Conservation (phyloP, 1,139 yeast genomes). For the Blastobotrys buckinghamii region DNA sequence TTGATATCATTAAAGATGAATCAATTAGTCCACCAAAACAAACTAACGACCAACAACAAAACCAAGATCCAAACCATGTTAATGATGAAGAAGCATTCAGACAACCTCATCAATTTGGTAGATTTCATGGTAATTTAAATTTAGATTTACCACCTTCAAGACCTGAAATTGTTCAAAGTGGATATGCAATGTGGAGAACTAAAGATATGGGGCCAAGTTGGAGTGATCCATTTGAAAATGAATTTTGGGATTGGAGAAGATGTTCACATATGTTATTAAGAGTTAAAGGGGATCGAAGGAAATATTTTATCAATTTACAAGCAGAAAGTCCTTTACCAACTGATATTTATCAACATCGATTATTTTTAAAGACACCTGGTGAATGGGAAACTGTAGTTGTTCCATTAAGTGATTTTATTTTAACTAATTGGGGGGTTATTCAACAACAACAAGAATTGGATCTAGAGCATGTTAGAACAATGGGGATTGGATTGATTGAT, state of each 20-base stretch:
- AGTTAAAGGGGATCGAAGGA: constrained; percentile 69
- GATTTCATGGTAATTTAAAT: constrained; percentile 66
- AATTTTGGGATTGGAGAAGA: constrained; percentile 57
- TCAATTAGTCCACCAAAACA: not conserved
- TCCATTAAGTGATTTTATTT: constrained; percentile 70
- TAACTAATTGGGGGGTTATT: constrained; percentile 78
- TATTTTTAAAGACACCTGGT: constrained; percentile 68
- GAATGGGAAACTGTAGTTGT: constrained; percentile 81
- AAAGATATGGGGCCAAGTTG: constrained; percentile 39
- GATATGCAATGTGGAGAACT: constrained; percentile 86
- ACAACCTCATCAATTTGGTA: constrained; percentile 37
- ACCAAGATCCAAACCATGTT: not conserved
- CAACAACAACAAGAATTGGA: constrained; percentile 66
- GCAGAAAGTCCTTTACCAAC: constrained; percentile 74
- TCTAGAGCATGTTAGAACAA: constrained; percentile 58
- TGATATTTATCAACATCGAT: constrained; percentile 76
- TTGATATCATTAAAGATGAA: constrained; percentile 38
- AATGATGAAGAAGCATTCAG: not conserved
- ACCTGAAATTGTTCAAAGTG: constrained; percentile 65
- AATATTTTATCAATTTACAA: constrained; percentile 74
- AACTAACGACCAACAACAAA: not conserved
- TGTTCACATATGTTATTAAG: constrained; percentile 57
- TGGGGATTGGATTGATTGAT: constrained; percentile 77
- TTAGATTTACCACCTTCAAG: constrained; percentile 67
- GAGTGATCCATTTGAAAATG: constrained; percentile 27